Base-by-base conservation (phyloP, 768 basidiomycete genomes). In the Mycena amicta region DNA sequence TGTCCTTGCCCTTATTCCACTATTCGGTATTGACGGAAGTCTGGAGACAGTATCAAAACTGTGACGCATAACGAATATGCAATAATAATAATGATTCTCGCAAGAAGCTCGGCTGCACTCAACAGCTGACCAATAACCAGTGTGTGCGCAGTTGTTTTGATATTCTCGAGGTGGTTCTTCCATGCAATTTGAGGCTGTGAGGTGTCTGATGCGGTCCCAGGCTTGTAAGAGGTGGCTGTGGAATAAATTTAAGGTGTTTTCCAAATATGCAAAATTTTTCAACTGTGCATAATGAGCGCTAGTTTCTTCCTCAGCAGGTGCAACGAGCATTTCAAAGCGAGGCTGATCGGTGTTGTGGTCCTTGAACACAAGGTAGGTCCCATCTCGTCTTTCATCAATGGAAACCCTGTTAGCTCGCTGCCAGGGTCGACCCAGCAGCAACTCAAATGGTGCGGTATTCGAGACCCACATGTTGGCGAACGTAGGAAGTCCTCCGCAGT, bases 361-460 rank as follows among this genome's bases (percentile, higher is more conserved):
- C 31, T 67, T 68, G 53, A 68, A 70, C 4, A 67, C n/a, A 0
- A 71, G 55, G 27, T 69, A 70, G 0, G 68, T 72, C 1, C 72
- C 66, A 33, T 72, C 68, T 3, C 52, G 22, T n/a, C 61, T 53
- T 52, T 70, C 69, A 31, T 69, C 66, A 33, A 71, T 70, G 5
- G 62, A 62, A 1, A 71, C 62, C 27, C 57, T 61, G 39, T 71
- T 70, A 15, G 59, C 62, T 12, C 59, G 23, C 39, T 69, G 64
- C 70, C 70, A 70, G 13, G 66, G 68, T 1, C 68, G 50, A 15
- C 70, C 67, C 0, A 71, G 57, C 0, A 70, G 47, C 8, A 66
- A 33, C 18, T 65, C 58, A 49, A 67, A 68, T 15, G 67, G 50
- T 3, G 57, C 52, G 2, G 52, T 3, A 5, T 53, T 43, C 1